phyloP scores from a whole-genome alignment of 352 stramenopile genomes.

The Hyaloperonospora arabidopsidis region DNA sequence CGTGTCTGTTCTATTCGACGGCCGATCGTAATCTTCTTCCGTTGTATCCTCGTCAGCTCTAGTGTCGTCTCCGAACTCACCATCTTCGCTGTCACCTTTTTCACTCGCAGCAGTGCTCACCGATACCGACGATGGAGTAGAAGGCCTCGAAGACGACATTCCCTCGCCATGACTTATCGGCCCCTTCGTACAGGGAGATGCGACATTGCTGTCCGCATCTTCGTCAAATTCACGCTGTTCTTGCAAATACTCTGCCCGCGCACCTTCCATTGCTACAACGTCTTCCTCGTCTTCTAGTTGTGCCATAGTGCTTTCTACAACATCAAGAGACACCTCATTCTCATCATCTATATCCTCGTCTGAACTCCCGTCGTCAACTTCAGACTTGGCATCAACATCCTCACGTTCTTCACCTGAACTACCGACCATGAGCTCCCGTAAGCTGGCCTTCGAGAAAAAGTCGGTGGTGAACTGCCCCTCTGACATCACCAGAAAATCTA shows the following conservation, averaged over 20 bases:
- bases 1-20: slow-evolving; percentile 2
- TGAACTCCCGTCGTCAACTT: slow-evolving; percentile 25
- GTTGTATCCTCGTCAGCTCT: slow-evolving; percentile 16
- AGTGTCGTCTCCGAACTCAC: slow-evolving; percentile 21
- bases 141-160: slow-evolving; percentile 15
- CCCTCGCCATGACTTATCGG: slow-evolving; percentile 9
- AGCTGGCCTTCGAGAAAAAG: slow-evolving; percentile 77
- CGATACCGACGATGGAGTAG: slow-evolving; percentile 36
- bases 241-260: slow-evolving; percentile 43
- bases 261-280: slow-evolving; percentile 87
- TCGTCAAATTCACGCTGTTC: slow-evolving; percentile 65
- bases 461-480: slow-evolving; percentile 71
- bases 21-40: slow-evolving; percentile 14
- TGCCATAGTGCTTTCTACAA: slow-evolving; percentile 90
- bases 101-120: slow-evolving; percentile 33
- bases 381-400: slow-evolving; percentile 37
- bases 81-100: slow-evolving; percentile 34
- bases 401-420: slow-evolving; percentile 14
- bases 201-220: slow-evolving; percentile 21
- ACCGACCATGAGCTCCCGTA: slow-evolving; percentile 86
- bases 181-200: slow-evolving; percentile 5
- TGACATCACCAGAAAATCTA: slow-evolving; percentile 91
- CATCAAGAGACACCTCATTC: slow-evolving; percentile 56
- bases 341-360: slow-evolving; percentile 35
- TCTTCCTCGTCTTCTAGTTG: slow-evolving; percentile 94